A percentile compares a stretch with the other conserved stretches of the same genome.
These are phyloP conservation scores for Alternaria arbusti DNA, from an alignment of 2,329 filamentous ascomycete genomes.

Conservation along the genomic window DNA sequence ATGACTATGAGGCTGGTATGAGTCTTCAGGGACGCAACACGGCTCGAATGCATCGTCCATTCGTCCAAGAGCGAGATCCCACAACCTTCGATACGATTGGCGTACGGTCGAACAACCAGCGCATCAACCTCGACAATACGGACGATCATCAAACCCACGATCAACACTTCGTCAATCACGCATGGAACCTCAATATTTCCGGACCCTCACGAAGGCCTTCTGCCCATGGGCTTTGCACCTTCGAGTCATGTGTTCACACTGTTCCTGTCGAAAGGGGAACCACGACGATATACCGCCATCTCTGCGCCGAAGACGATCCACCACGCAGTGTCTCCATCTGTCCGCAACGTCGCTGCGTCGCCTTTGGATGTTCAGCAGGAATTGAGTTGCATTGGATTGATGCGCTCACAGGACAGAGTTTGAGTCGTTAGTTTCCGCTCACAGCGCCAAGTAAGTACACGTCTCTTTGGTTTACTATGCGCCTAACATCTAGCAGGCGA, in stretches of 20 bases:
- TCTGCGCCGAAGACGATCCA: constrained; percentile 67
- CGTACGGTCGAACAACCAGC: constrained; percentile 32
- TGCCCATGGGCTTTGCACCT: background rate
- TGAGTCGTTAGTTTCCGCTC: constrained; percentile 64
- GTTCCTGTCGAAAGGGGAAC: constrained; percentile 40
- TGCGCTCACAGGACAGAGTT: constrained; percentile 55
- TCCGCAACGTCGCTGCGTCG: constrained; percentile 68
- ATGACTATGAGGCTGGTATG: constrained; percentile 10
- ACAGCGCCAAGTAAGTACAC: constrained; percentile 53
- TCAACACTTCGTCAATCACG: constrained; percentile 37
- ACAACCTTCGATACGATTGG: constrained; percentile 34
- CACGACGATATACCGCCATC: constrained; percentile 55
- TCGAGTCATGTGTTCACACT: constrained; percentile 1
- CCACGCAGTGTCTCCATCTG: constrained; percentile 71
- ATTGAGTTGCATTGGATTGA: constrained; percentile 69
- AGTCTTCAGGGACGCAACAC: constrained; percentile 8
- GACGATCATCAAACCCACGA: constrained; percentile 27
- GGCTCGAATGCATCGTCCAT: background rate
- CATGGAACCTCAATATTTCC: constrained; percentile 38
- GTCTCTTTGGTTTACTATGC: background rate
- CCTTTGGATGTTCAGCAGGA: constrained; percentile 68
- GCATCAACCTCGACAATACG: constrained; percentile 27
- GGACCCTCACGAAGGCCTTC: constrained; percentile 5
- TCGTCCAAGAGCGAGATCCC: constrained; percentile 2
- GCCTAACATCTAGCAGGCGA: constrained; percentile 39